Evolutionary conservation across 2,329 filamentous ascomycete genomes (phyloP), one percentile per base, ranked within the genome.

Genomic region (Cercospora zeina): DNA sequence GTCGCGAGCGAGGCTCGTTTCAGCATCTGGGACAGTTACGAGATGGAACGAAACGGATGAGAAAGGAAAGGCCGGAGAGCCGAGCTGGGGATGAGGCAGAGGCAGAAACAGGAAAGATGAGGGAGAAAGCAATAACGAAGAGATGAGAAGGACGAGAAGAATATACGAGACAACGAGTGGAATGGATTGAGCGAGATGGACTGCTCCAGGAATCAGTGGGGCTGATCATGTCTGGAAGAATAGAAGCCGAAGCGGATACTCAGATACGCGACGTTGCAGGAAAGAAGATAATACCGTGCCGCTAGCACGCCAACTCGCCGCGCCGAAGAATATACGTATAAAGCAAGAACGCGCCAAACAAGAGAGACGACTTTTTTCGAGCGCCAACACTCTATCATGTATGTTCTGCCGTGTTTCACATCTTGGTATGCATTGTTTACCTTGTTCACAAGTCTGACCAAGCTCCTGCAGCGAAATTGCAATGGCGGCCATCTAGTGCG

Each of bases 401-500:
- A 27, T 6, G 24, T 6, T 27, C 24, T 27, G 24, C 24, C 27
- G n/a, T 34, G 27, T 11, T 9, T 13, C 31, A 33, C 7, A 14
- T 36, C 3, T 7, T 19, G 31, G 21, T 2, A 7, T 37, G 30
- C 10, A 24, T 4, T 3, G 14, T 4, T 34, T 10, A 8, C 2
- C 11, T 34, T 8, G 31, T 2, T 21, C 33, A 14, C 11, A 31
- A 13, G 14, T 34, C 19, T 33, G 51, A 4, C 51, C 31, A 37
- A 13, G 0, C 2, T 37, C 4, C 11, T n/a, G 16, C 31, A 36
- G 6, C n/a, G 16, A 54, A 1, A 14, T 36, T 27, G 34, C 36
- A 21, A 51, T 19, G 3, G 36, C 11, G n/a, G 36, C 21, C 36
- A 39, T n/a, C 50, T 63, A 67, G 61, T 67, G 65, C 27, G 49